A percentile compares a stretch with the other conserved stretches of the same genome.
These are phyloP conservation scores for Hygrophoropsis aurantiaca DNA, from an alignment of 768 basidiomycete species.

Conservation along the genomic window DNA sequence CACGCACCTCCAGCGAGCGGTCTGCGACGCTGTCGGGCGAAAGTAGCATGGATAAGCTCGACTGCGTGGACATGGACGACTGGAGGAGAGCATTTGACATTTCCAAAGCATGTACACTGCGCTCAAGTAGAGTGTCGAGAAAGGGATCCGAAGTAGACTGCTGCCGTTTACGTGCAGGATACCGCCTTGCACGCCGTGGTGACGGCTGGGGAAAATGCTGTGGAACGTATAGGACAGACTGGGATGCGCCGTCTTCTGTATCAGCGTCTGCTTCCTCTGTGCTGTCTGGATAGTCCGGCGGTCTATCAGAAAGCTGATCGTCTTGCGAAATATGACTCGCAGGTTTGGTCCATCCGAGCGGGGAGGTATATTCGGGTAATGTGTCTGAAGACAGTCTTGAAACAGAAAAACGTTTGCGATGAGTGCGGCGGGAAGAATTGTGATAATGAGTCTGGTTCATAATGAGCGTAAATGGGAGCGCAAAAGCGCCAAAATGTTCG, in stretches of 20 bases:
- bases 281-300: constrained; percentile 76
- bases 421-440: constrained; percentile 32
- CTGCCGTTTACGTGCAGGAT: constrained; percentile 26
- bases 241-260: constrained; percentile 43
- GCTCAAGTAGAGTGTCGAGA: constrained; percentile 75
- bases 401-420: constrained; percentile 58
- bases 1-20: constrained; percentile 44
- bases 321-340: constrained; percentile 18
- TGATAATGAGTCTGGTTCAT: constrained; percentile 18
- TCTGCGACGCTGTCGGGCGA: constrained; percentile 48
- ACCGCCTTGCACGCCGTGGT: constrained; percentile 34
- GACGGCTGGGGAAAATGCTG: constrained; percentile 30
- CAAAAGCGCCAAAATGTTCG: not conserved
- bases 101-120: constrained; percentile 83
- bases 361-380: constrained; percentile 62
- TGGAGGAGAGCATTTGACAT: constrained; percentile 81
- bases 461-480: not conserved
- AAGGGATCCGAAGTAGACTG: constrained; percentile 47
- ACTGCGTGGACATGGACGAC: constrained; percentile 71
- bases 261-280: constrained; percentile 78
- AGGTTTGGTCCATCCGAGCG: constrained; percentile 22
- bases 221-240: constrained; percentile 21
- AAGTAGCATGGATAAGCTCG: constrained; percentile 50
- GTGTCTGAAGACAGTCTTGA: constrained; percentile 67
- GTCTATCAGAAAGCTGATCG: constrained; percentile 50